Evolutionary conservation across 495 filamentous ascomycete genomes (phyloP).

Genomic region (Xylaria palmicola): DNA sequence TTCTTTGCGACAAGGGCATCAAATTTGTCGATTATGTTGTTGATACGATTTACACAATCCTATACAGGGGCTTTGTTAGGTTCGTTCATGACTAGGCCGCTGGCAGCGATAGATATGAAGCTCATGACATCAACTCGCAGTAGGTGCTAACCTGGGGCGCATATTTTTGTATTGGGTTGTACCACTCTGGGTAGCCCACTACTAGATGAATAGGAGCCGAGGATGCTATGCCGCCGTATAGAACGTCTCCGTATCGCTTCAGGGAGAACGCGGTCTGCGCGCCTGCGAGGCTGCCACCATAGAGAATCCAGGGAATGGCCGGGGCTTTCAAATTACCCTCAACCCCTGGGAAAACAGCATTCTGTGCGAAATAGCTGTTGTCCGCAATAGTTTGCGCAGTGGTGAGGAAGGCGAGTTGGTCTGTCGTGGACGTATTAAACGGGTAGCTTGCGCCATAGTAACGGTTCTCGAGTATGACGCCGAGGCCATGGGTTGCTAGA

Average conservation of each 20-base stretch:
- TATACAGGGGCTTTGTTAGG: background rate
- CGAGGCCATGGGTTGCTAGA: constrained; percentile 42
- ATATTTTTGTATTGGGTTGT: constrained; percentile 27
- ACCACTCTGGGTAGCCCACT: constrained; percentile 42
- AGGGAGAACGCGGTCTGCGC: constrained; percentile 43
- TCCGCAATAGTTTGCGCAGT: constrained; percentile 51
- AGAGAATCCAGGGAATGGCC: constrained; percentile 44
- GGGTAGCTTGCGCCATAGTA: constrained; percentile 47
- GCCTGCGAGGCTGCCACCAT: constrained; percentile 45
- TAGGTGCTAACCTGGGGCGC: constrained; percentile 30
- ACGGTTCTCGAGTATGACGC: constrained; percentile 48
- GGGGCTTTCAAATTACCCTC: constrained; percentile 35
- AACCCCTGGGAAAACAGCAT: constrained; percentile 42
- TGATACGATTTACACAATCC: constrained; percentile 46
- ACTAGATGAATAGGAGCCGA: constrained; percentile 38
- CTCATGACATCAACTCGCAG: constrained; percentile 6
- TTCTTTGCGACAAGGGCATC: constrained; percentile 37
- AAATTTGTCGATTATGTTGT: constrained; percentile 46
- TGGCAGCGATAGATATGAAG: background rate
- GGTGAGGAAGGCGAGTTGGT: constrained; percentile 43
- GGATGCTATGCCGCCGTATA: constrained; percentile 46
- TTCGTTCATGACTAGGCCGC: constrained; percentile 18
- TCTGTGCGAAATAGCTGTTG: constrained; percentile 47
- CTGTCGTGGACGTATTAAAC: constrained; percentile 41
- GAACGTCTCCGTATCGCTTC: constrained; percentile 40